These are phyloP conservation scores for Kurtzmaniella cleridarum DNA, from an alignment of 805 yeast species.

Conservation along the genomic window DNA sequence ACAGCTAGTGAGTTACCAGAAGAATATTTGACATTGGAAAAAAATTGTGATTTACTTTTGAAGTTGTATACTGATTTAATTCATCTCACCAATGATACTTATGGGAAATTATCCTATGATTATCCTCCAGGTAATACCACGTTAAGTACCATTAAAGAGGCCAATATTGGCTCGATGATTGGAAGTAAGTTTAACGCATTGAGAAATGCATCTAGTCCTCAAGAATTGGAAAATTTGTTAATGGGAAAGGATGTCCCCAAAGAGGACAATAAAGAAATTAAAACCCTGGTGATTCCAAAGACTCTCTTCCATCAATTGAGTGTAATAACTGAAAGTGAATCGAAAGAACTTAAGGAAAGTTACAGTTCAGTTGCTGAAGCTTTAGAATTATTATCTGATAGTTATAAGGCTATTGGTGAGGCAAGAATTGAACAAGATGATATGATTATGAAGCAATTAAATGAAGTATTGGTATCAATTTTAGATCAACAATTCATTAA, in stretches of 20 bases:
- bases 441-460: conserved; percentile 53
- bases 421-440: conserved; percentile 69
- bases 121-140: conserved; percentile 63
- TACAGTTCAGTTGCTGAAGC: conserved; percentile 48
- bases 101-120: conserved; percentile 71
- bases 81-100: conserved; percentile 45
- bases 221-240: conserved; percentile 58
- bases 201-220: conserved; percentile 59
- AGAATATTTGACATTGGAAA: conserved; percentile 64
- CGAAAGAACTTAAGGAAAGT: conserved; percentile 40
- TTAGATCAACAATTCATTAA: conserved; percentile 56
- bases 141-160: conserved; percentile 53
- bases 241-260: conserved; percentile 18
- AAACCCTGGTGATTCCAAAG: conserved; percentile 47
- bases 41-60: conserved; percentile 59
- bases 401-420: conserved; percentile 59
- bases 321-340: conserved; percentile 48
- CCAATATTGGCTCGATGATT: conserved; percentile 55
- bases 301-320: conserved; percentile 70
- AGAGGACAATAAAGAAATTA: conserved; percentile 9
- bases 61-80: conserved; percentile 50
- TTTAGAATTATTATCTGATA: conserved; percentile 48
- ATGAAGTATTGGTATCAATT: conserved; percentile 46
- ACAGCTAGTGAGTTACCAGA: conserved; percentile 71
- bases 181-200: conserved; percentile 53